These are phyloP conservation scores for Monilinia laxa DNA, from an alignment of 2,329 filamentous ascomycete species.

Conservation along the genomic window DNA sequence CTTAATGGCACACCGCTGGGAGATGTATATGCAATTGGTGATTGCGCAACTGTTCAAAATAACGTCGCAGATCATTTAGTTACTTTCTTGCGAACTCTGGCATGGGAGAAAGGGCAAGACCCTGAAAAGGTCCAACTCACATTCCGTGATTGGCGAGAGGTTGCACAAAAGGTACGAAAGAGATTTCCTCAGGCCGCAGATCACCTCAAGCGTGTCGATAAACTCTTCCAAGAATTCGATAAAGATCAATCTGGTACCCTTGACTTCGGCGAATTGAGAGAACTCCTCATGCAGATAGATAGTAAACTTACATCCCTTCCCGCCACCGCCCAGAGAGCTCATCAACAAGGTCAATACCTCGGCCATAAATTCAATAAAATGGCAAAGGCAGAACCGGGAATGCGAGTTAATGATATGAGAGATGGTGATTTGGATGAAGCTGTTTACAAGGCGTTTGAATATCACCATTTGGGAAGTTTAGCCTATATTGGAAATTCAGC, in stretches of 20 bases:
- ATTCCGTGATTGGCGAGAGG: slow-evolving; percentile 83
- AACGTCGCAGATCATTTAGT: slow-evolving; percentile 91
- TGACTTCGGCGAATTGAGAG: slow-evolving; percentile 87
- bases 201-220: slow-evolving; percentile 86
- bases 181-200: slow-evolving; percentile 88
- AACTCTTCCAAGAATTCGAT: slow-evolving; percentile 89
- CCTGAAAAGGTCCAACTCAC: slow-evolving; percentile 83
- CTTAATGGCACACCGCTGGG: slow-evolving; percentile 85
- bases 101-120: slow-evolving; percentile 89
- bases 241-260: slow-evolving; percentile 89
- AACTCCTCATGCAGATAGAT: slow-evolving; percentile 90
- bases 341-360: slow-evolving; percentile 93
- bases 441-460: slow-evolving; percentile 92
- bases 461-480: slow-evolving; percentile 84
- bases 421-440: slow-evolving; percentile 91
- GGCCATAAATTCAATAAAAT: slow-evolving; percentile 93
- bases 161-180: slow-evolving; percentile 79
- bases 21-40: slow-evolving; percentile 94
- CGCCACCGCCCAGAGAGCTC: slow-evolving; percentile 91
- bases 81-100: slow-evolving; percentile 81
- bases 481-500: slow-evolving; percentile 97
- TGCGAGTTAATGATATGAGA: slow-evolving; percentile 75
- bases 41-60: slow-evolving; percentile 96
- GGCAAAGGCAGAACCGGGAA: slow-evolving; percentile 70
- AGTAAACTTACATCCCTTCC: slow-evolving; percentile 90